These are phyloP conservation scores for Blastomyces parvus DNA, from an alignment of 2,329 filamentous ascomycete species.

Conservation along the genomic window DNA sequence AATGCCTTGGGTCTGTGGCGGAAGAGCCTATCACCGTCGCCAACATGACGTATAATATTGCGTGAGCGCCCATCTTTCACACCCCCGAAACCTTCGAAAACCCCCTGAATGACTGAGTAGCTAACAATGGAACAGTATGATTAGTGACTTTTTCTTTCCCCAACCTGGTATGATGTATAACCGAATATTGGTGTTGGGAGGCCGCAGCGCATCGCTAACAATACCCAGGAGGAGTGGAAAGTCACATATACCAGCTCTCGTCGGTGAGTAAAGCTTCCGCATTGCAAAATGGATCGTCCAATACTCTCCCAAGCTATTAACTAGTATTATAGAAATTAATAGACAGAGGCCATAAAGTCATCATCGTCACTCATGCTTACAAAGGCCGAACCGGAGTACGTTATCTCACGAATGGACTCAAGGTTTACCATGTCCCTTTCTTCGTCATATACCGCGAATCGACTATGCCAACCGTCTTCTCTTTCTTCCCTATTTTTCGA, in stretches of 20 bases:
- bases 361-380: constrained; percentile 94
- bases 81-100: not conserved
- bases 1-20: constrained; percentile 16
- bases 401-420: constrained; percentile 93
- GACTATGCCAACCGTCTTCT: constrained; percentile 94
- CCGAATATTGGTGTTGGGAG: not conserved
- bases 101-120: constrained; percentile 6
- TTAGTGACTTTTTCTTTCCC: constrained; percentile 98
- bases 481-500: constrained; percentile 94
- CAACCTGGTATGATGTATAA: constrained; percentile 56
- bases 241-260: constrained; percentile 95
- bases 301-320: not conserved
- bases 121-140: constrained; percentile 54
- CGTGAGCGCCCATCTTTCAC: constrained; percentile 38
- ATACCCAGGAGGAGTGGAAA: constrained; percentile 68
- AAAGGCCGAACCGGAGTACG: constrained; percentile 82
- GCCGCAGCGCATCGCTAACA: constrained; percentile 13
- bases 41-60: constrained; percentile 60
- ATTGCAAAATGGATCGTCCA: not conserved
- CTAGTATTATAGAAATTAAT: constrained; percentile 62
- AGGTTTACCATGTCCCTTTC: constrained; percentile 96
- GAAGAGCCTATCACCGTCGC: constrained; percentile 13
- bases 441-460: constrained; percentile 89
- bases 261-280: constrained; percentile 41
- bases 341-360: constrained; percentile 94